Base-by-base conservation (phyloP, 768 basidiomycete genomes). In the Russula virescens region DNA sequence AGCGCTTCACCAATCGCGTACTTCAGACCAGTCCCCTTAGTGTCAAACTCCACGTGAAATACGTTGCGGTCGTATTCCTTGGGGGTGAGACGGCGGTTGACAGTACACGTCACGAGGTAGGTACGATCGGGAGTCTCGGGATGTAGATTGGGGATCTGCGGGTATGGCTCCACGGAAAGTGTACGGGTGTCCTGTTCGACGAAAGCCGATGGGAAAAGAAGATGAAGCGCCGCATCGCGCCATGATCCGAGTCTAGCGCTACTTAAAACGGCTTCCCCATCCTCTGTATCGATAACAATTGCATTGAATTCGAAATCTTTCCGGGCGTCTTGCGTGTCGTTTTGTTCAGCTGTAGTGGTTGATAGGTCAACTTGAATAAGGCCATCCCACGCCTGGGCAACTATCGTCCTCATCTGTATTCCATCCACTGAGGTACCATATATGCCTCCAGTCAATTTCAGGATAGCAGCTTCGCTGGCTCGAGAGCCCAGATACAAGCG, bases 1-100 rank as follows among this genome's bases (percentile, higher is more conserved):
- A 99, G 85, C 14, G 97, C 97, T 75, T 98, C 97, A 60, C 97
- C 97, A 60, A 99, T 93, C 40, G 84, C 86, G 74, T 99, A 99
- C 75, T 89, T 93, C 65, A 99, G 81, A 10, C 94, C 94, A 23
- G 97, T 99, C 35, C 91, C 91, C 28, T 83, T 78, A 3, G 91
- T 93, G 72, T 94, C 86, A 72, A 99, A 95, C 77, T 98, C 97
- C 68, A 99, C 82, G 76, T 99, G 97, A 81, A 98, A 98, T 34
- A 99, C 94, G 75, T 99, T 98, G 68, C 97, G 91, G 74, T 98
- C 90, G 76, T 99, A 99, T 65, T 96, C 94, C 68, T 84, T 74
- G 35, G 97, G 97, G 1, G 97, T 98, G 52, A 99, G 83, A 35
- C 97, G 91, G 48, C 87, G 86, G 77, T 98, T 98, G 73, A 97